Conservation (phyloP, 768 basidiomycete genomes). For the Boletus speciosus region DNA sequence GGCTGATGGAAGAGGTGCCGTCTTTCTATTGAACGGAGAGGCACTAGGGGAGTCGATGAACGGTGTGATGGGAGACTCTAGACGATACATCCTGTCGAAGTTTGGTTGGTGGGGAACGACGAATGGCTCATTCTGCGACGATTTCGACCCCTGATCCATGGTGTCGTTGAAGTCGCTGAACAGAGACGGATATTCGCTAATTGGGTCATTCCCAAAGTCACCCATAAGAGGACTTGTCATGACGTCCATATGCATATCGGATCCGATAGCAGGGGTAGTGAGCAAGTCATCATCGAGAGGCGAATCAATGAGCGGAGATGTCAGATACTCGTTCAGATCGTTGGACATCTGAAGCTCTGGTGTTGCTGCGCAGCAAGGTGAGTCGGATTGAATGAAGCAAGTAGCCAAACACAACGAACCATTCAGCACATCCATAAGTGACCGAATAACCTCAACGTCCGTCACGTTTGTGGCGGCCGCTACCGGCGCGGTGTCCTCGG, state of each 20-base stretch:
- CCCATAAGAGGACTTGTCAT: slow-evolving; percentile 41
- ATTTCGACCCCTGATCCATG: slow-evolving; percentile 16
- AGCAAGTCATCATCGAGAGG: slow-evolving; percentile 46
- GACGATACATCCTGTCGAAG: slow-evolving; percentile 40
- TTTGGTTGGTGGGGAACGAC: slow-evolving; percentile 17
- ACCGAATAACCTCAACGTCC: slow-evolving; percentile 33
- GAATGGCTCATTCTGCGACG: slow-evolving; percentile 7
- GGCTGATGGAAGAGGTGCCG: slow-evolving; percentile 17
- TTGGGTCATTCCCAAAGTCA: slow-evolving; percentile 32
- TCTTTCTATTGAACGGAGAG: slow-evolving; percentile 23
- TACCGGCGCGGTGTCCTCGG: slow-evolving; percentile 26
- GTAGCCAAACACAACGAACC: slow-evolving; percentile 23
- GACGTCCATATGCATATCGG: slow-evolving; percentile 36
- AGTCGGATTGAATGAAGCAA: neutral
- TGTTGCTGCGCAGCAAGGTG: slow-evolving; percentile 14
- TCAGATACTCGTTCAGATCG: slow-evolving; percentile 42
- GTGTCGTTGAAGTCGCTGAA: slow-evolving; percentile 24
- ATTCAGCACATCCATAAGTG: slow-evolving; percentile 38
- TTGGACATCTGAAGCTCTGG: slow-evolving; percentile 37
- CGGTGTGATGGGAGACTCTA: slow-evolving; percentile 51
- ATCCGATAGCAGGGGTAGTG: slow-evolving; percentile 40
- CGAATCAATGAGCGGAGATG: slow-evolving; percentile 46
- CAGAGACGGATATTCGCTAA: slow-evolving; percentile 32
- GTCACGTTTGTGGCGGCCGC: slow-evolving; percentile 19
- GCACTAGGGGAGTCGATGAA: slow-evolving; percentile 38